A percentile compares a stretch with the other conserved stretches of the same genome.
Conservation (phyloP, 225 moss, liverwort and hornwort genomes). For the Sphagnum tenellum region DNA sequence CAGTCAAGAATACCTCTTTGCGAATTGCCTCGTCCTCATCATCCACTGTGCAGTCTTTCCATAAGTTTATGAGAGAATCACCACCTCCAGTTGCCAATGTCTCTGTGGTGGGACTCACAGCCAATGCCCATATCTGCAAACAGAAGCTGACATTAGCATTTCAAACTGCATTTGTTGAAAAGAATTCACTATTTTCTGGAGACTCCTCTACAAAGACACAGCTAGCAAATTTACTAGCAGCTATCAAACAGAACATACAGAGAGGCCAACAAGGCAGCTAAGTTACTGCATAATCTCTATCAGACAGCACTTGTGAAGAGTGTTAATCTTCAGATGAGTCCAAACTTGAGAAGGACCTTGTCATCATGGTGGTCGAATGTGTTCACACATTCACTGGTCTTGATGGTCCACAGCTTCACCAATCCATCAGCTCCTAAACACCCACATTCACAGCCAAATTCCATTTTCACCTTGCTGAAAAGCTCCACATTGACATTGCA, state of each 20-base stretch:
- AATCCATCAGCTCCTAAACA: slow-evolving; percentile 84
- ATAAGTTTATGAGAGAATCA: slow-evolving; percentile 84
- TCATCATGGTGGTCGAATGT: slow-evolving; percentile 95
- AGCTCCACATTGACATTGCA: no score
- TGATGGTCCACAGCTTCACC: slow-evolving; percentile 95
- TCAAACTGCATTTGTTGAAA: neutral
- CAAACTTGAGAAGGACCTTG: slow-evolving; percentile 40
- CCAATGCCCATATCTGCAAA: slow-evolving; percentile 85
- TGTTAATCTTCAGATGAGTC: no score
- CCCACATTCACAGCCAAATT: slow-evolving; percentile 6
- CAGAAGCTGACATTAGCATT: slow-evolving; percentile 1
- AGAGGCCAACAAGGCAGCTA: no score
- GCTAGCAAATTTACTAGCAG: no score
- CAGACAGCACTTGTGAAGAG: no score
- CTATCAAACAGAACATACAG: no score
- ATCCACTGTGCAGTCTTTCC: slow-evolving; percentile 82
- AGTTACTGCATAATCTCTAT: no score
- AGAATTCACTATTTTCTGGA: no score
- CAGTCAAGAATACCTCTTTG: slow-evolving; percentile 52
- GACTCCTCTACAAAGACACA: no score
- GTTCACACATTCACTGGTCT: slow-evolving; percentile 84
- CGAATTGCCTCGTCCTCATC: slow-evolving; percentile 78
- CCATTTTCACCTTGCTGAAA: neutral
- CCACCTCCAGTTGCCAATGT: slow-evolving; percentile 83
- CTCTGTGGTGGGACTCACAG: slow-evolving; percentile 59